Evolutionary conservation across 345 rosid species (phyloP).

Genomic region (Trapa incisa): DNA sequence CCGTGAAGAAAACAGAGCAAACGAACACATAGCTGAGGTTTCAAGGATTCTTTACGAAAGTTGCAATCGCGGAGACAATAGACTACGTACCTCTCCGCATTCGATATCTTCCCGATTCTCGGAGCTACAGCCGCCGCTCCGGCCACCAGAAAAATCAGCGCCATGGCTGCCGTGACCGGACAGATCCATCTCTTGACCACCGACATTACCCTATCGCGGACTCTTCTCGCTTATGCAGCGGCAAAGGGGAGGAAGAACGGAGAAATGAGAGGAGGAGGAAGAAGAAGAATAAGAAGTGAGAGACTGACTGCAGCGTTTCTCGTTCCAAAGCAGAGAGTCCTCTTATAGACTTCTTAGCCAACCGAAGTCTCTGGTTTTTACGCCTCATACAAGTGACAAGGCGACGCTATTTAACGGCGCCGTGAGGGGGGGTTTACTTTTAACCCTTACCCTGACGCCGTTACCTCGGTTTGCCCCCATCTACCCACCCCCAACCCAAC

Average conservation of each 20-base stretch:
- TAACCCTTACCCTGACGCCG: too few species aligned
- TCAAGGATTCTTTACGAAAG: background rate
- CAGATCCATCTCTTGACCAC: background rate
- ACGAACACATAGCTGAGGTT: too few species aligned
- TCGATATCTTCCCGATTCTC: background rate
- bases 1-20: too few species aligned
- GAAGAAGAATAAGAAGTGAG: background rate
- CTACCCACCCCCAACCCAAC: too few species aligned
- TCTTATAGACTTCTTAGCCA: background rate
- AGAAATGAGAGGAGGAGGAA: background rate
- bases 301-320: too few species aligned
- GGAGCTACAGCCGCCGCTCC: conserved; percentile 3
- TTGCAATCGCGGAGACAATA: background rate
- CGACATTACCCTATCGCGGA: conserved; percentile 2
- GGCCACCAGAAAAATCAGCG: conserved; percentile 1
- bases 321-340: background rate
- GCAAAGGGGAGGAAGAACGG: too few species aligned
- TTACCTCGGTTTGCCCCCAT: too few species aligned
- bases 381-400: too few species aligned
- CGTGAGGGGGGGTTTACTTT: too few species aligned
- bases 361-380: too few species aligned
- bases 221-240: background rate
- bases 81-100: too few species aligned
- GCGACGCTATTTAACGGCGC: too few species aligned
- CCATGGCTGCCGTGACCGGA: background rate